These are phyloP conservation scores for Talaromyces atroroseus DNA, from an alignment of 2,329 filamentous ascomycete genomes.

Conservation along the genomic window DNA sequence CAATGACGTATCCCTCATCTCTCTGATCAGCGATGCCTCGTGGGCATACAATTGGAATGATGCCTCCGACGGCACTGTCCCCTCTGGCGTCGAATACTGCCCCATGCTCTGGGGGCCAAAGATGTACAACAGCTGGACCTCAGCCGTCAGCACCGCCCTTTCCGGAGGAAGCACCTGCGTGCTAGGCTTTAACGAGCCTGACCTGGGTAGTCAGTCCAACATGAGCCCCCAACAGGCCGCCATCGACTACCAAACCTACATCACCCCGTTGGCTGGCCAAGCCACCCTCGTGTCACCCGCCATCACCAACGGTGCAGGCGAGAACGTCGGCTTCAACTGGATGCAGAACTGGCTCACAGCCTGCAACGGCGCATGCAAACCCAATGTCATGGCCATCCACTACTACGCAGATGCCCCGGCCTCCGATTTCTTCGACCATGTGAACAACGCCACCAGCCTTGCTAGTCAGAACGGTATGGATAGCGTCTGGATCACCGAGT, in stretches of 20 bases:
- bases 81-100: conserved; percentile 36
- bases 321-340: conserved; percentile 35
- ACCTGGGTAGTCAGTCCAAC: conserved; percentile 33
- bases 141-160: conserved; percentile 30
- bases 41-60: conserved; percentile 46
- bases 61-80: conserved; percentile 24
- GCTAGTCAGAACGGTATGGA: conserved; percentile 29
- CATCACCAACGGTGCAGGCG: conserved; percentile 32
- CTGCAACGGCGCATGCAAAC: conserved; percentile 33
- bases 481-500: conserved; percentile 45
- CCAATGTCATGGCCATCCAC: conserved; percentile 41
- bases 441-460: conserved; percentile 30
- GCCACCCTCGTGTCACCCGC: conserved; percentile 41
- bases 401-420: conserved; percentile 34
- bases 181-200: conserved; percentile 46
- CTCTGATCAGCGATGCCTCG: conserved; percentile 22
- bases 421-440: conserved; percentile 13
- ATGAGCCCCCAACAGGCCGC: conserved; percentile 36
- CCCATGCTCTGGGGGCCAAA: conserved; percentile 43
- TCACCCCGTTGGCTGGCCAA: conserved; percentile 31
- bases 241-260: conserved; percentile 31
- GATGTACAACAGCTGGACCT: conserved; percentile 31
- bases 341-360: conserved; percentile 34
- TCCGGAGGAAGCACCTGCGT: conserved; percentile 32
- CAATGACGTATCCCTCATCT: conserved; percentile 28